Base-by-base conservation (phyloP, 73 alveolate species). In the Tetrahymena elliotti region DNA sequence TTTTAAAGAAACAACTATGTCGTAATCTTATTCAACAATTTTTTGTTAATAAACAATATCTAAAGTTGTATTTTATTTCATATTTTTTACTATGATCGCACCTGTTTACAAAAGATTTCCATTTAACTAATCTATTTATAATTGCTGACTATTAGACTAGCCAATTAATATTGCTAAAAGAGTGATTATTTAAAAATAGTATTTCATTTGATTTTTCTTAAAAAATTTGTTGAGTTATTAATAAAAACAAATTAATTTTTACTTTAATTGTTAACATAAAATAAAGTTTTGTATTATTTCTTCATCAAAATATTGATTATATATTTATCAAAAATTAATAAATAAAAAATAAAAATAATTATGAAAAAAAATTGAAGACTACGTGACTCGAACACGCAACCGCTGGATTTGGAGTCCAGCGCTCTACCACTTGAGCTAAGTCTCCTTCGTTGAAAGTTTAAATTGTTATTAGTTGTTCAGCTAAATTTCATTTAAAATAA, bases 371-470 rank as follows among this genome's bases (percentile, higher is more conserved):
- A 36, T 35, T 95, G 97, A 93, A 95, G 97, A 95, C 96, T 95
- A 95, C 96, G 97, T 84, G 96, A 95, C 88, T 95, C 84, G 97
- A 95, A 95, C 96, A 84, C 97, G 96, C 97, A 93, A 93, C 96
- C 97, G 92, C 52, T 93, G 96, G 97, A 95, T 93, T 93, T 95
- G 97, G 96, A 95, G 93, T 95, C 96, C 97, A 93, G 93, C 96
- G 96, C 97, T 95, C 97, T 93, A 93, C 96, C 96, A 83, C 53
- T 83, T 95, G 97, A 93, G 97, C 97, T 95, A 95, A 95, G 96
- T 93, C 97, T 93, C 68, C 96, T 68, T 68, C 88, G 88, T 68
- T 68, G 88, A 68, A 68, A 68, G 36, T 31, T 7, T 27, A 27
- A 68, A 68, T 11, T 68, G 6, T 9, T n/a, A 68, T 31, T 24